Evolutionary conservation across 1,284 basidiomycete genomes (phyloP), one percentile per base, ranked within the genome.

Genomic region (Anthracocystis panici-leucophaei): DNA sequence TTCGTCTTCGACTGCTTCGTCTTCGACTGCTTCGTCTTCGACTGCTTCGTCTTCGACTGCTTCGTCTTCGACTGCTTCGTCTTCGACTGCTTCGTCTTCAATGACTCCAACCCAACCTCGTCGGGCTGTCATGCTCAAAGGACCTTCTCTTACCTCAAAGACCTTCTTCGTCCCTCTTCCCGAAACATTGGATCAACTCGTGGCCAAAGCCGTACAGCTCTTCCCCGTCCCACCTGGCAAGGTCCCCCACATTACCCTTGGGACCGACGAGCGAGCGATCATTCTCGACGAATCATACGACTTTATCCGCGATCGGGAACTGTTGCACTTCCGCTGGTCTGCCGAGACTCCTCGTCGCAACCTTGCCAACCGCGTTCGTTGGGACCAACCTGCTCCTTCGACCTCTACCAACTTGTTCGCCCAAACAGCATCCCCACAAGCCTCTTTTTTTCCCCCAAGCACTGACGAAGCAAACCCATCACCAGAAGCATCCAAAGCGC

Each of bases 241-340:
- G 51, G 78, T 80, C 5, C 79, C 82, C 11, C 72, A 81, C 52
- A 75, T 84, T 46, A 75, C 80, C 3, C 67, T 82, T 20, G 80
- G 77, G 9, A 48, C 67, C 2, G 72, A 82, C 20, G 70, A 75
- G 58, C 64, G 77, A 33, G 81, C 81, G 27, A 74, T 82, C 59
- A 58, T 84, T 25, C 66, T 82, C n/a, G 48, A 77, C 23, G 82
- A 84, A 53, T 76, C 80, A 1, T 73, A 80, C 58, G 77, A 77
- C 7, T 81, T 81, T 46, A 65, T 84, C 9, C 75, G 78, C 49
- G 82, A 84, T 48, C 68, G 82, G 21, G 82, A 84, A 42, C 61
- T 82, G 9, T 57, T 84, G 21, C 70, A 79, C 33, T 74, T 84
- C 35, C 78, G 80, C n/a, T 84, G 82, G 82, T 60, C 66, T 1